A percentile compares a stretch with the other conserved stretches of the same genome.
phyloP scores from a whole-genome alignment of 2,329 filamentous ascomycete species.

The Penicillium nordicum region DNA sequence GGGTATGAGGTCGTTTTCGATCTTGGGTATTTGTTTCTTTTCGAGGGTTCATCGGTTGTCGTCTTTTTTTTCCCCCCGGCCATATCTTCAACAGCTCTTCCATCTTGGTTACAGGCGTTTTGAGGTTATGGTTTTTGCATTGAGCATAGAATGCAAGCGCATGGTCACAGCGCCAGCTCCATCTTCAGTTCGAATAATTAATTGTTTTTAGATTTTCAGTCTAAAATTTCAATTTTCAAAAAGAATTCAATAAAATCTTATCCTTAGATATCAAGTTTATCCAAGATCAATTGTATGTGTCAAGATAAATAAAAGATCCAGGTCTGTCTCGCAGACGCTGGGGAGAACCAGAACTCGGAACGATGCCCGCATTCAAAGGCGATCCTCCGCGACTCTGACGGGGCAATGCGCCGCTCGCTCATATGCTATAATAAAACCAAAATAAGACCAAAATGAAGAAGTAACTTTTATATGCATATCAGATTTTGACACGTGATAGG shows the following conservation, averaged over 20 bases:
- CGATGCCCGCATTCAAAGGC: not conserved
- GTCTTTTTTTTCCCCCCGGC: not conserved
- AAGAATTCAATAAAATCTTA: not conserved
- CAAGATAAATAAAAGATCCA: constrained; percentile 4
- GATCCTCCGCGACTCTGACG: not conserved
- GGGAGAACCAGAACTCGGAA: not conserved
- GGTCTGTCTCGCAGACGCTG: constrained; percentile 9
- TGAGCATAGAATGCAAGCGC: constrained; percentile 1
- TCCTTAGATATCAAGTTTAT: not conserved
- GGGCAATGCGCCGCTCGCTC: constrained; percentile 20
- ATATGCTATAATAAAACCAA: constrained; percentile 22
- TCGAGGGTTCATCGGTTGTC: not conserved
- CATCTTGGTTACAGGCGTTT: constrained; percentile 1
- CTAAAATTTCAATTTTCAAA: not conserved
- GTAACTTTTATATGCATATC: constrained; percentile 21
- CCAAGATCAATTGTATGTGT: constrained; percentile 3
- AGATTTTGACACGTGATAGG: constrained; percentile 1
- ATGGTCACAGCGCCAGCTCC: not conserved
- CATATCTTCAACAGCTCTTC: not conserved
- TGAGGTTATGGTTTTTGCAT: not conserved
- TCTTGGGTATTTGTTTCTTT: not conserved
- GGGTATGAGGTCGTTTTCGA: not conserved
- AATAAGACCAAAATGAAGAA: constrained; percentile 10
- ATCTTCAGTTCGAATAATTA: not conserved
- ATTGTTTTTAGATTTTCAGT: not conserved